phyloP scores from a whole-genome alignment of 306 rosid species.

The Begonia masoniana region DNA sequence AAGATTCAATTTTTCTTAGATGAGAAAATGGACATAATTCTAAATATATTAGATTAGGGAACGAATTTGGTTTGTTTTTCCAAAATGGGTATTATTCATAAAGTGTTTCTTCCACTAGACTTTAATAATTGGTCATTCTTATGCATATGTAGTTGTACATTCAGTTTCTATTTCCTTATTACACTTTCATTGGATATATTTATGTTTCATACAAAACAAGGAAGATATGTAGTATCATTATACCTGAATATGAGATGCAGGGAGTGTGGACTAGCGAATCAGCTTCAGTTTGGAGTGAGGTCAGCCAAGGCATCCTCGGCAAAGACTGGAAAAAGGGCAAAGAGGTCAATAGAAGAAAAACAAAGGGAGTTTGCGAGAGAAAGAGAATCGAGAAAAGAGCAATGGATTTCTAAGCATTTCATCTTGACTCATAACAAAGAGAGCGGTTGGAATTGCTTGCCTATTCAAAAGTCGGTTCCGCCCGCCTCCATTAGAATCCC shows the following conservation, averaged over 20 bases:
- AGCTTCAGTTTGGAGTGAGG: slow-evolving; percentile 54
- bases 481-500: slow-evolving; percentile 47
- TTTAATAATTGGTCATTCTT: no score
- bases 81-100: no score
- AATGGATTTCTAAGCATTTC: slow-evolving; percentile 74
- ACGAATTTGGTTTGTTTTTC: no score
- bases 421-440: slow-evolving; percentile 40
- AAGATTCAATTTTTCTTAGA: no score
- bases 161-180: no score
- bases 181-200: no score
- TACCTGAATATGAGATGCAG: slow-evolving; percentile 14
- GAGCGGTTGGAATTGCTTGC: slow-evolving; percentile 69
- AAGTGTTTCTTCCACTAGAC: no score
- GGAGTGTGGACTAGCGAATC: slow-evolving; percentile 64
- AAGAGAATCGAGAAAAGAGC: slow-evolving; percentile 40
- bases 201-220: no score
- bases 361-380: slow-evolving; percentile 49
- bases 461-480: slow-evolving; percentile 42
- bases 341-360: slow-evolving; percentile 56
- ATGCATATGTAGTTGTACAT: no score
- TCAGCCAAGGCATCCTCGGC: slow-evolving; percentile 46
- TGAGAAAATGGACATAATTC: no score
- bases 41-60: no score
- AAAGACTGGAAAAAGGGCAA: slow-evolving; percentile 72
- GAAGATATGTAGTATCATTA: no score